Conservation (phyloP, 1,284 basidiomycete genomes). For the Trichosporon sp. region DNA sequence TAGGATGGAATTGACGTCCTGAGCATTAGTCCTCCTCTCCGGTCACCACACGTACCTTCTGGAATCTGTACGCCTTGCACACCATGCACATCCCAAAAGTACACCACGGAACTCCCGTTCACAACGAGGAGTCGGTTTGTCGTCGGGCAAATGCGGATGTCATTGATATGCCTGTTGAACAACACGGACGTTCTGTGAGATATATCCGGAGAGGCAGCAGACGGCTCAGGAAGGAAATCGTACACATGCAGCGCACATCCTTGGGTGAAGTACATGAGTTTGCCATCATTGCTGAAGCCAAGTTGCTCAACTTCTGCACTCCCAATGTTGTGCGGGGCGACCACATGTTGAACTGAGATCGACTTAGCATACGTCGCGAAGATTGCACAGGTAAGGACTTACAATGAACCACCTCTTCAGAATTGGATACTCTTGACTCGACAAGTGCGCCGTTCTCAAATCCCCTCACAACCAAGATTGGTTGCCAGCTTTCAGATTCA, state of each 20-base stretch:
- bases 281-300: conserved; percentile 75
- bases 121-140: conserved; percentile 33
- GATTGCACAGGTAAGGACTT: background rate
- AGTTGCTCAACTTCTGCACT: conserved; percentile 59
- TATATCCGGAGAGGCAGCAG: conserved; percentile 35
- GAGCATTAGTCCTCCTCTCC: background rate
- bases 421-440: background rate
- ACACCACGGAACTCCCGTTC: conserved; percentile 37
- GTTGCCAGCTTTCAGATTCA: conserved; percentile 27
- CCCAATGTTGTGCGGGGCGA: background rate
- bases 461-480: conserved; percentile 15
- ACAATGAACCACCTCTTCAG: conserved; percentile 1
- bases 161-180: conserved; percentile 36
- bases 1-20: conserved; percentile 31
- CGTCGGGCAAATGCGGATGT: conserved; percentile 38
- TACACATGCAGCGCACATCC: conserved; percentile 44
- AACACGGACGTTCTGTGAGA: conserved; percentile 35
- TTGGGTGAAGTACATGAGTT: conserved; percentile 63
- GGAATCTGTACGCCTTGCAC: conserved; percentile 50
- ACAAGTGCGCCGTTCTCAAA: background rate
- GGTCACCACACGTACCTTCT: conserved; percentile 33
- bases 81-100: conserved; percentile 45
- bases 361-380: background rate
- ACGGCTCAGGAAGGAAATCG: conserved; percentile 39
- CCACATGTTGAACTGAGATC: no score